Evolutionary conservation across 169 alveolate genomes (phyloP), one percentile per base, ranked within the genome.

Genomic region (Plasmodium malariae): DNA sequence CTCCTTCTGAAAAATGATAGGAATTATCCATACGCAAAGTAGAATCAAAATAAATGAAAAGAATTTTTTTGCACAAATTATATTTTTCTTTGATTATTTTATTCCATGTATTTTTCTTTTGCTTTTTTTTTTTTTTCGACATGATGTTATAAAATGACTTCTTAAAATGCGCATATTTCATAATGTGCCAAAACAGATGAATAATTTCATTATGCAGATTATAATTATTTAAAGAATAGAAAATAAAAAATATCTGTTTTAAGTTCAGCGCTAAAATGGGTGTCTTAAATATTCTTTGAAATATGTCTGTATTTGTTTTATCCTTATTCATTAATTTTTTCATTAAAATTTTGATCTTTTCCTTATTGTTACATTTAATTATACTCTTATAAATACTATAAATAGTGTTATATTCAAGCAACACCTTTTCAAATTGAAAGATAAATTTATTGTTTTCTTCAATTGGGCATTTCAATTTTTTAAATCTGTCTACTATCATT

Each of bases 211-310:
- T 24, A 21, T 86, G 55, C 59, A 86, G 37, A 24, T 86, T 86
- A 28, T 55, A 86, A 36, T 70, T 43, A 55, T 71, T 69, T 36
- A 86, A 55, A 28, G 12, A 32, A 59, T 57, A 34, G 57, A 86
- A 86, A 60, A 86, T 43, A 63, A 69, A 86, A 71, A 36, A 86
- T 55, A 86, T 36, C 32, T 86, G 92, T 73, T 70, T 86, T 57
- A 86, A 55, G 26, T 86, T 86, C 37, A 86, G 45, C 2, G 68
- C 87, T 32, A 86, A 54, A 14, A 71, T 37, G 1, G 54, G 62
- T 69, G 30, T 86, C 51, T 55, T 86, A 71, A 86, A 86, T n/a
- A 86, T 57, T 17, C 17, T 36, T 7, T 60, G 1, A n/a, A 43
- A 28, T 32, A 57, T 9, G 3, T 14, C n/a, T 0, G 19, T 24